Base-by-base conservation (phyloP, 305 asterid genomes). In the Ilex paraguariensis region DNA sequence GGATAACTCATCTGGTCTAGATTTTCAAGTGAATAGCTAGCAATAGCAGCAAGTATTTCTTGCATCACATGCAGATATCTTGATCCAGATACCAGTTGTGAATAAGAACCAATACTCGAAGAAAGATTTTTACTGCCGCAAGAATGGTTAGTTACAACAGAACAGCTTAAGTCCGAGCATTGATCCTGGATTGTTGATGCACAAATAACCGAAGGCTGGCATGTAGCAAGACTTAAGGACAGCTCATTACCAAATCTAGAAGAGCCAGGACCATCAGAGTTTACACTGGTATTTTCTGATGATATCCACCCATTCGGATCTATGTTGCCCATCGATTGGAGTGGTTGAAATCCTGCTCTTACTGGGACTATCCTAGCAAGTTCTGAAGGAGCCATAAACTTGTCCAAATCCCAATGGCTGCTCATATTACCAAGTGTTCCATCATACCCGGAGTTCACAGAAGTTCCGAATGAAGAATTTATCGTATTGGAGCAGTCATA, bases 1-100 rank as follows among this genome's bases (percentile, higher is more conserved):
- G 73, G 62, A 64, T 65, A 66, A 49, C 69, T 65, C 42, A 58
- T 50, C 10, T 53, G 62, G 55, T 80, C 76, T 1, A 54, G 54
- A 68, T 72, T 79, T 59, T 73, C 85, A 6, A 85, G 79, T 9
- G 94, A 88, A 51, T 66, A 85, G 39, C 64, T 64, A 52, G 96
- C 90, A 0, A 90, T 70, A 62, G 81, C 92, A 45, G 82, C 88
- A 9, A 93, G 97, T 52, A 93, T 77, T 71, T 90, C 97, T 71
- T 87, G 98, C 84, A 93, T 79, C n/a, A 84, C 87, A 6, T 62
- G 75, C 39, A 86, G 60, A 51, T 82, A 93, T 56, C 75, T 72
- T 7, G 97, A 81, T 44, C 90, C 83, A 0, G 85, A 79, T 39
- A 79, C 55, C 62, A 74, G 58, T 8, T 75, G 79, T 14, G 90